These are phyloP conservation scores for Gaeumannomyces tritici DNA, from an alignment of 2,329 filamentous ascomycete species.

Conservation along the genomic window DNA sequence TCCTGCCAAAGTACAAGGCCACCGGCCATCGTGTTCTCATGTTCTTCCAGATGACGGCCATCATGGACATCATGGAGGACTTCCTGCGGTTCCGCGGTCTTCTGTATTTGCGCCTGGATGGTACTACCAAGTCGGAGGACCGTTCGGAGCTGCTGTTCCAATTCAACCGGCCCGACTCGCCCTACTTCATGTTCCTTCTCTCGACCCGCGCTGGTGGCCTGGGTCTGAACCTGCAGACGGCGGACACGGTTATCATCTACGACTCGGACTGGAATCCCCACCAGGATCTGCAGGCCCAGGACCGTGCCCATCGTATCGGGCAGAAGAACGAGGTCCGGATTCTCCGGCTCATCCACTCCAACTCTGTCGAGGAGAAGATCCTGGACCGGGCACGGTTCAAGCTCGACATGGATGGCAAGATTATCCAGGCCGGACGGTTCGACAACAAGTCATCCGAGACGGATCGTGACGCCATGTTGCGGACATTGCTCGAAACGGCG, in stretches of 20 bases:
- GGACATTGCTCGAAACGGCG: conserved; percentile 82
- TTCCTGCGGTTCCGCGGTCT: conserved; percentile 79
- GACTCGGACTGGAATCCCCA: conserved; percentile 99
- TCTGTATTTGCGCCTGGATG: conserved; percentile 84
- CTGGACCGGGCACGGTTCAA: conserved; percentile 94
- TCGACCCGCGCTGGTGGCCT: conserved; percentile 97
- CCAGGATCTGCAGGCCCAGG: conserved; percentile 96
- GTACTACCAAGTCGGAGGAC: conserved; percentile 95
- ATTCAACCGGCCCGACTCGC: conserved; percentile 84
- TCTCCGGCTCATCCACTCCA: conserved; percentile 86
- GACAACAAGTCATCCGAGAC: conserved; percentile 99
- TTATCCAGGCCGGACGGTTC: conserved; percentile 98
- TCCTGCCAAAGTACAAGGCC: conserved; percentile 85
- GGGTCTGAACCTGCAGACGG: conserved; percentile 92
- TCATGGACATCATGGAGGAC: conserved; percentile 99
- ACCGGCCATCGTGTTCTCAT: conserved; percentile 94
- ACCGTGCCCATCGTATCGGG: conserved; percentile 99
- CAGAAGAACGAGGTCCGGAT: conserved; percentile 99
- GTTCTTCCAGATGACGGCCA: conserved; percentile 99
- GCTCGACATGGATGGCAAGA: conserved; percentile 98
- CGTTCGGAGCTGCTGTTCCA: conserved; percentile 79
- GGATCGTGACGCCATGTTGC: conserved; percentile 92
- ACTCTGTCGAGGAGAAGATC: conserved; percentile 98
- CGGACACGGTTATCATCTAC: conserved; percentile 98
- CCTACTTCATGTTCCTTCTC: conserved; percentile 97